Conservation (phyloP, 2,329 filamentous ascomycete species). For the Didymella lethalis region DNA sequence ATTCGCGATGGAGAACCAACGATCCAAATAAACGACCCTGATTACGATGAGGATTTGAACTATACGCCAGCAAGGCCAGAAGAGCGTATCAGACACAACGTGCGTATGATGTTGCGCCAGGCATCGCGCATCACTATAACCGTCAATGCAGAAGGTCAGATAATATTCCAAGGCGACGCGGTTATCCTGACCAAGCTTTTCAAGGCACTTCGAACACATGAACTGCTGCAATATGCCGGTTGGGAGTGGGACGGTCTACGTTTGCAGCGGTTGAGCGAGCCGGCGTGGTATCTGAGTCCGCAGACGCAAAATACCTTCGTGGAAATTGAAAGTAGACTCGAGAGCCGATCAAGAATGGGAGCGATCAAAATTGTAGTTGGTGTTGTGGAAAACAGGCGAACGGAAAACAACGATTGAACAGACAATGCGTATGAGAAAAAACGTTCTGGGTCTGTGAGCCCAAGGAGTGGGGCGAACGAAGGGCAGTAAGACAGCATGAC, state of each 20-base stretch:
- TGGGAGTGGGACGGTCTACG: constrained; percentile 13
- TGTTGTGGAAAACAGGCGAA: neutral
- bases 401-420: neutral
- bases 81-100: neutral
- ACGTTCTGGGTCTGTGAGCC: neutral
- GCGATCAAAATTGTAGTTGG: neutral
- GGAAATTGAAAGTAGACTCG: neutral
- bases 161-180: neutral
- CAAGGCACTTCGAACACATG: neutral
- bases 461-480: neutral
- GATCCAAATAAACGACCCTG: neutral
- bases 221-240: neutral
- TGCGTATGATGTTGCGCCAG: neutral
- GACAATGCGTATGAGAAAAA: neutral
- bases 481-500: neutral
- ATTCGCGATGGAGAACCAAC: neutral
- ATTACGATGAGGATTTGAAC: neutral
- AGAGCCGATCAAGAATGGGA: neutral
- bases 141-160: neutral
- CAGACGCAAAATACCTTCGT: neutral
- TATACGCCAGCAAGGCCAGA: neutral
- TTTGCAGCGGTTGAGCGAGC: neutral
- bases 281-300: neutral
- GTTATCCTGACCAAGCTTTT: neutral
- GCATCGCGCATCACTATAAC: neutral